Evolutionary conservation across 2,329 filamentous ascomycete genomes (phyloP).

Genomic region (Tricladium varicosporioides): DNA sequence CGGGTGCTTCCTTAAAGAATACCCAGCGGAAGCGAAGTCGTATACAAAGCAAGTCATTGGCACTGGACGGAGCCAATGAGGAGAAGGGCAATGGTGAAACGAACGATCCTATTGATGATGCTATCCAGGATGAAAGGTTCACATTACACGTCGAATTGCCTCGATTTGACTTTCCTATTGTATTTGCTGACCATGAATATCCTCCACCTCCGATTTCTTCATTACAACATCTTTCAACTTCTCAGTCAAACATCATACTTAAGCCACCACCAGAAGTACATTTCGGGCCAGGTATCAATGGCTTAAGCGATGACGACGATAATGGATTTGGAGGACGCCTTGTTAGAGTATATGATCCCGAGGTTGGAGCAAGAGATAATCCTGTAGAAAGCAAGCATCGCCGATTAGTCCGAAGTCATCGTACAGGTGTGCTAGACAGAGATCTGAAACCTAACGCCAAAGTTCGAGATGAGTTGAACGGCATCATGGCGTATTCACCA

Average conservation of each 20-base stretch:
- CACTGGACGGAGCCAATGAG: slow-evolving; percentile 26
- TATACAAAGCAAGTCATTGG: slow-evolving; percentile 33
- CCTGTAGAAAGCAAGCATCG: slow-evolving; percentile 95
- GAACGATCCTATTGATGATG: slow-evolving; percentile 34
- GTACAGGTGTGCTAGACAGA: slow-evolving; percentile 91
- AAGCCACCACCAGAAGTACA: slow-evolving; percentile 87
- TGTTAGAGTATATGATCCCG: slow-evolving; percentile 88
- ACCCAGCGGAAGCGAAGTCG: slow-evolving; percentile 46
- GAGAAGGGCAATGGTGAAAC: slow-evolving; percentile 39
- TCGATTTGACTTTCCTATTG: slow-evolving; percentile 91
- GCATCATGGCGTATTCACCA: slow-evolving; percentile 87
- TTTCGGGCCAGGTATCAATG: slow-evolving; percentile 85
- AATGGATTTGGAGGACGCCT: slow-evolving; percentile 57
- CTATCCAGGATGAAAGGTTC: slow-evolving; percentile 58
- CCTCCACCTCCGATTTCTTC: slow-evolving; percentile 78
- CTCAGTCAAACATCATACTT: slow-evolving; percentile 66
- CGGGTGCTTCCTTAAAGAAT: slow-evolving; percentile 61
- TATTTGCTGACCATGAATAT: slow-evolving; percentile 94
- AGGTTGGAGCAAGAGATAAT: slow-evolving; percentile 85
- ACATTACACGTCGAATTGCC: slow-evolving; percentile 88
- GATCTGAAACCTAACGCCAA: slow-evolving; percentile 96
- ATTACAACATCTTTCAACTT: slow-evolving; percentile 60
- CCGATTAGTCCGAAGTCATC: slow-evolving; percentile 80
- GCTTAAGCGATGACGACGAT: slow-evolving; percentile 50
- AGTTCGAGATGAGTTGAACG: slow-evolving; percentile 88